A percentile compares a stretch with the other conserved stretches of the same genome.
Conservation (phyloP, 1,284 basidiomycete species). For the Lentinula novae-zelandiae region DNA sequence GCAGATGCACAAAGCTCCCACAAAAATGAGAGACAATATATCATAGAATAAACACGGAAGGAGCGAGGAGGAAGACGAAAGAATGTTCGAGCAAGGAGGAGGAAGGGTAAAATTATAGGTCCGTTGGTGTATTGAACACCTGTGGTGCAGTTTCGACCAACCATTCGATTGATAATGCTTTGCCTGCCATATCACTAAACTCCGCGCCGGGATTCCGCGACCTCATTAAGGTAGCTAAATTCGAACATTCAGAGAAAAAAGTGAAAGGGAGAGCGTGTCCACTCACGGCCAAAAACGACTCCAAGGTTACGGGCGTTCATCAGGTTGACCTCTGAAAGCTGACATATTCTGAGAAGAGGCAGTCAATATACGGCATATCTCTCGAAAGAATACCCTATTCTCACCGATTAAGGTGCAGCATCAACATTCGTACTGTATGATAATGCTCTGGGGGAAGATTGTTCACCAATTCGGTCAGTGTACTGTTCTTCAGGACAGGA, state of each 20-base stretch:
- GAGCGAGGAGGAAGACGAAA: not conserved
- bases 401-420: slow-evolving; percentile 85
- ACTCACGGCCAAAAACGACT: slow-evolving; percentile 99
- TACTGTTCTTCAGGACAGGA: slow-evolving; percentile 51
- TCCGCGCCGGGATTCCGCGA: slow-evolving; percentile 85
- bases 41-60: not conserved
- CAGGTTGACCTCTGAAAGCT: slow-evolving; percentile 72
- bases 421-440: slow-evolving; percentile 77
- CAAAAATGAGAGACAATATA: not conserved
- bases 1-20: slow-evolving; percentile 1
- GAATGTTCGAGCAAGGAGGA: not conserved
- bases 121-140: slow-evolving; percentile 39
- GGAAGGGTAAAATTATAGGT: not conserved
- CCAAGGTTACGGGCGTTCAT: slow-evolving; percentile 97
- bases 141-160: slow-evolving; percentile 84
- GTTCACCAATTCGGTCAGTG: slow-evolving; percentile 68
- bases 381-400: slow-evolving; percentile 19
- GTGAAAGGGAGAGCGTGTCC: not conserved
- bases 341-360: slow-evolving; percentile 53
- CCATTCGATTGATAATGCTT: slow-evolving; percentile 89
- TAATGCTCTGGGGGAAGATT: slow-evolving; percentile 87
- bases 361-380: not conserved
- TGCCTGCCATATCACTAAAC: slow-evolving; percentile 96
- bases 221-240: slow-evolving; percentile 86
- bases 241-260: slow-evolving; percentile 8